Base-by-base conservation (phyloP, 495 filamentous ascomycete genomes). In the Filosporella fistucella region DNA sequence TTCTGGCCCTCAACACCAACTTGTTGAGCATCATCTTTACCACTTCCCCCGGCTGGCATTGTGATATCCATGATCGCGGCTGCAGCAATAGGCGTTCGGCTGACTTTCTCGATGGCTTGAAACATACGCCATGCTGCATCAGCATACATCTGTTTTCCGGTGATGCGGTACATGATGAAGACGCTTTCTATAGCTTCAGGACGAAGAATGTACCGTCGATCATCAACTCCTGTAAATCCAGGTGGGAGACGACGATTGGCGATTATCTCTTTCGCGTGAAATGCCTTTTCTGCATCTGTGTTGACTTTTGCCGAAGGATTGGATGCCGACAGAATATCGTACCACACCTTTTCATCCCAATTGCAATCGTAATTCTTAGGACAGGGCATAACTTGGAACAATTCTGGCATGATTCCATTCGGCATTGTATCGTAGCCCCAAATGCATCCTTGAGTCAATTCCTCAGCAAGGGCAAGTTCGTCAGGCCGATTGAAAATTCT, bases 381-480 rank as follows among this genome's bases (percentile, higher is more conserved):
- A 34, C 58, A 60, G 17, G 54, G 54, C 9, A 60, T 49, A 3
- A 60, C 51, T 8, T 63, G 54, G 63, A 84, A 90, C 11, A 68
- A 63, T 62, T 95, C 89, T 1, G 89, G 89, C 68, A 85, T 88
- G 52, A 95, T 84, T 2, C 87, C 89, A 1, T 84, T 84, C 16
- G 47, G 42, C n/a, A 38, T 51, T 11, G 68, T 66, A 48, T 84
- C 78, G 58, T 96, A 96, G 0, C 85, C 81, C 78, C 87, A 96
- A 16, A 91, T 81, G 59, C 91, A 96, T 18, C 89, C 91, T 42
- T 89, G 81, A 0, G 89, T 88, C 20, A 96, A 69, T 60, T 86
- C 85, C 37, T 70, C 64, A 7, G 85, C 91, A 21, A 87, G 70
- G 2, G 86, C 74, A 37, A 93, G 63, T 57, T 96, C 89, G 3